Evolutionary conservation across 2,329 filamentous ascomycete genomes (phyloP).

Genomic region (Pochonia chlamydosporia): DNA sequence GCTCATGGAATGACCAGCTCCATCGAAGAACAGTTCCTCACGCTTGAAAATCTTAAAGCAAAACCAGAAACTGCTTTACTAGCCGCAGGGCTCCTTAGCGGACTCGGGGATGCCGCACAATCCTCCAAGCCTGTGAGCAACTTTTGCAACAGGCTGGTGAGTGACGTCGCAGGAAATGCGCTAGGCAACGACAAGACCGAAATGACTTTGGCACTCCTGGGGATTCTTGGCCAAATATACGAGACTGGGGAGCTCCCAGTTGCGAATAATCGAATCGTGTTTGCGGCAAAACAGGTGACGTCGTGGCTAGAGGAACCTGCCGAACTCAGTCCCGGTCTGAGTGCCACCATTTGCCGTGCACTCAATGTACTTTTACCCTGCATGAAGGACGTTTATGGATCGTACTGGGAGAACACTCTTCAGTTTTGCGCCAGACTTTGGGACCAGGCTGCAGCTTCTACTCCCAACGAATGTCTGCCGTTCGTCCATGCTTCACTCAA

Average conservation of each 20-base stretch:
- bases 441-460: conserved; percentile 38
- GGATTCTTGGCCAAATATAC: conserved; percentile 47
- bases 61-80: conserved; percentile 40
- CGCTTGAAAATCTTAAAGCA: conserved; percentile 40
- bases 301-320: conserved; percentile 58
- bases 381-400: conserved; percentile 78
- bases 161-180: conserved; percentile 49
- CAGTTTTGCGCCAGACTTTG: conserved; percentile 54
- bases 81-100: conserved; percentile 44
- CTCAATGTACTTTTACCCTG: conserved; percentile 61
- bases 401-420: conserved; percentile 71
- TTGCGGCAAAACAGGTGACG: conserved; percentile 74
- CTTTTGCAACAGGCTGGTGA: conserved; percentile 55
- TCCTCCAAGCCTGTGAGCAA: conserved; percentile 43
- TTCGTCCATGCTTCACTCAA: conserved; percentile 68
- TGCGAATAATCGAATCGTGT: conserved; percentile 66
- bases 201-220: conserved; percentile 46
- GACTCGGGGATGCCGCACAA: conserved; percentile 44
- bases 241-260: conserved; percentile 47
- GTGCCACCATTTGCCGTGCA: conserved; percentile 48
- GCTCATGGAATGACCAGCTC: conserved; percentile 37
- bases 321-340: conserved; percentile 36
- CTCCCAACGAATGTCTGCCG: conserved; percentile 46
- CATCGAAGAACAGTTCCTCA: conserved; percentile 42
- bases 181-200: conserved; percentile 38